Conservation (phyloP, 2,329 filamentous ascomycete species). For the Zelopaecilomyces penicillatus region DNA sequence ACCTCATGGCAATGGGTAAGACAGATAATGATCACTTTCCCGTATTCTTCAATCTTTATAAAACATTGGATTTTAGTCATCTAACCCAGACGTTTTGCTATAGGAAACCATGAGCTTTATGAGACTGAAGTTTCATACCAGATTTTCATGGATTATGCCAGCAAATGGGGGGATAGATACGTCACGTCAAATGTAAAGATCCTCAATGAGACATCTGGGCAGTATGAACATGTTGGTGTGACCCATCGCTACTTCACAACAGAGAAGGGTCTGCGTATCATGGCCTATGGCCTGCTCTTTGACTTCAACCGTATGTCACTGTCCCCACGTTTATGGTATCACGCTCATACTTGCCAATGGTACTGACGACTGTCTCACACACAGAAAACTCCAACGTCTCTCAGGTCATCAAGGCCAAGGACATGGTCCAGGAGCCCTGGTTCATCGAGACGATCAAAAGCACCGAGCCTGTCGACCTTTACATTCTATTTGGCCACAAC, state of each 20-base stretch:
- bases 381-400: conserved; percentile 52
- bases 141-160: conserved; percentile 50
- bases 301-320: conserved; percentile 41
- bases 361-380: background rate
- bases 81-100: too few relatives aligned
- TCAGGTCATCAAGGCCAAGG: conserved; percentile 47
- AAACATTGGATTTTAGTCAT: too few relatives aligned
- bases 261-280: conserved; percentile 31
- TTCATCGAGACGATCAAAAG: conserved; percentile 49
- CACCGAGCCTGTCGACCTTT: conserved; percentile 50
- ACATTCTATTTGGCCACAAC: conserved; percentile 57
- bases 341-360: too few relatives aligned
- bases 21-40: background rate
- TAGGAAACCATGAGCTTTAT: conserved; percentile 58
- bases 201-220: conserved; percentile 27
- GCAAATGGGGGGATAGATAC: conserved; percentile 41
- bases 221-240: conserved; percentile 34
- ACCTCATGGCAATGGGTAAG: conserved; percentile 33
- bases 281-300: conserved; percentile 37
- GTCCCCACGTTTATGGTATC: conserved; percentile 13
- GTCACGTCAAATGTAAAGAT: conserved; percentile 39
- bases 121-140: conserved; percentile 53
- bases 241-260: conserved; percentile 38
- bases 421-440: conserved; percentile 47
- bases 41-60: background rate